A percentile compares a stretch with the other conserved stretches of the same genome.
Conservation (phyloP, 768 basidiomycete species). For the Suillus subluteus region DNA sequence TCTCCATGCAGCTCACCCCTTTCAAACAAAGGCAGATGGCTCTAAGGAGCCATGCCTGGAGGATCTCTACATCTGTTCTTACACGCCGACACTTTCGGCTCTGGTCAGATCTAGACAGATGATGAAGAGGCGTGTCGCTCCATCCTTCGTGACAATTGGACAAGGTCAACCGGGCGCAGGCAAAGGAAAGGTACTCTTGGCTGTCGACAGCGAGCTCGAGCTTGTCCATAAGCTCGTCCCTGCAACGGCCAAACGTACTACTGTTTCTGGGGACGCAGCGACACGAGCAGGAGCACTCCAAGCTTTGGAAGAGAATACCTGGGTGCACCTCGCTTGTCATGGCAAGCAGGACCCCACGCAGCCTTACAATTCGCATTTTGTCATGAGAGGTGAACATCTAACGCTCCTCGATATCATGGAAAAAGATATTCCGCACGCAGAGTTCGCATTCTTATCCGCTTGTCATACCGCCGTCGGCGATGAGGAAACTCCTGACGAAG, state of each 20-base stretch:
- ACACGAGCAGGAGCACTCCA: conserved; percentile 1
- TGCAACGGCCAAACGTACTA: background rate
- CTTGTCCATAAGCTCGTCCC: conserved; percentile 25
- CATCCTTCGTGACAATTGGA: conserved; percentile 9
- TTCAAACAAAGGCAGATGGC: conserved; percentile 17
- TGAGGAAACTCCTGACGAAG: conserved; percentile 19
- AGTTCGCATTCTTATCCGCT: conserved; percentile 23
- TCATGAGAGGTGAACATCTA: background rate
- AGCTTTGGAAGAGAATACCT: conserved; percentile 9
- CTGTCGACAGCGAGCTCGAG: conserved; percentile 13
- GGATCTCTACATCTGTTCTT: conserved; percentile 18
- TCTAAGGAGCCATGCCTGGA: background rate
- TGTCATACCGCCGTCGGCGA: conserved; percentile 28
- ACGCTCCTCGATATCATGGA: conserved; percentile 12
- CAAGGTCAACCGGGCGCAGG: conserved; percentile 8
- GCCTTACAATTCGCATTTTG: conserved; percentile 19
- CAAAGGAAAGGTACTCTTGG: background rate
- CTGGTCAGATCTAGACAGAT: conserved; percentile 14
- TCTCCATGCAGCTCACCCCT: conserved; percentile 32
- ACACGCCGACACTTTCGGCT: conserved; percentile 14
- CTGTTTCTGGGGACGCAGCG: background rate
- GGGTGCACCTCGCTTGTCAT: conserved; percentile 29
- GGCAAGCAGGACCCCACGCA: conserved; percentile 10
- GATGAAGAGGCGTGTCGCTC: background rate
- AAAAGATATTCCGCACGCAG: background rate